phyloP scores from a whole-genome alignment of 495 filamentous ascomycete genomes.

The Tuber borchii region DNA sequence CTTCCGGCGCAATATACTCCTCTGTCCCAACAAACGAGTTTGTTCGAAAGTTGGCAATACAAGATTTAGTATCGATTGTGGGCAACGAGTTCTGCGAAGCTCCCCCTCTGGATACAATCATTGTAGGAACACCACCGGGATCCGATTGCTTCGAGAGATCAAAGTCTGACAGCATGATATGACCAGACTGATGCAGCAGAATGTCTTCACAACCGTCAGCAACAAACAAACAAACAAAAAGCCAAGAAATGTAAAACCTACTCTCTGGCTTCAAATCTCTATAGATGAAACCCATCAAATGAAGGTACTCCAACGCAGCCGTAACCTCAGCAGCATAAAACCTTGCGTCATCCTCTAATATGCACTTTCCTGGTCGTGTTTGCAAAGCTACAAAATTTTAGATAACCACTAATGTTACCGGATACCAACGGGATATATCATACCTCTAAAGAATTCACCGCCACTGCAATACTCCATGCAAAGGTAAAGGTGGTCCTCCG shows the following conservation, averaged over 20 bases:
- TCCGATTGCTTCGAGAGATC: conserved; percentile 97
- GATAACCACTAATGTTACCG: background rate
- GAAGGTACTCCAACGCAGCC: conserved; percentile 90
- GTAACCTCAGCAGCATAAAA: conserved; percentile 99
- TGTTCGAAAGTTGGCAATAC: conserved; percentile 95
- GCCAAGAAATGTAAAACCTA: conserved; percentile 46
- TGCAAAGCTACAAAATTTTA: conserved; percentile 60
- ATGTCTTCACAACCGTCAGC: conserved; percentile 59
- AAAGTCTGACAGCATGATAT: conserved; percentile 99
- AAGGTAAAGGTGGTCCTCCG: conserved; percentile 93
- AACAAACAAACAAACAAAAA: conserved; percentile 1
- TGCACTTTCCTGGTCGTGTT: conserved; percentile 92
- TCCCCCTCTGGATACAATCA: conserved; percentile 86
- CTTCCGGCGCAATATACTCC: conserved; percentile 97
- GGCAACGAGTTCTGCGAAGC: conserved; percentile 74
- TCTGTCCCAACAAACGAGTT: conserved; percentile 98
- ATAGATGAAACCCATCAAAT: conserved; percentile 99
- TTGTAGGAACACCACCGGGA: conserved; percentile 88
- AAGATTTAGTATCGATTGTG: conserved; percentile 96
- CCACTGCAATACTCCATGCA: conserved; percentile 99
- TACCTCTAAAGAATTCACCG: conserved; percentile 90
- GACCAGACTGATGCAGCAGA: conserved; percentile 91
- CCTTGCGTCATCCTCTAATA: conserved; percentile 90
- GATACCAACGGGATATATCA: conserved; percentile 21
- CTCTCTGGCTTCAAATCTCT: conserved; percentile 96